Conservation (phyloP, 1,139 yeast genomes). For the Trichomonascaceae sp. region DNA sequence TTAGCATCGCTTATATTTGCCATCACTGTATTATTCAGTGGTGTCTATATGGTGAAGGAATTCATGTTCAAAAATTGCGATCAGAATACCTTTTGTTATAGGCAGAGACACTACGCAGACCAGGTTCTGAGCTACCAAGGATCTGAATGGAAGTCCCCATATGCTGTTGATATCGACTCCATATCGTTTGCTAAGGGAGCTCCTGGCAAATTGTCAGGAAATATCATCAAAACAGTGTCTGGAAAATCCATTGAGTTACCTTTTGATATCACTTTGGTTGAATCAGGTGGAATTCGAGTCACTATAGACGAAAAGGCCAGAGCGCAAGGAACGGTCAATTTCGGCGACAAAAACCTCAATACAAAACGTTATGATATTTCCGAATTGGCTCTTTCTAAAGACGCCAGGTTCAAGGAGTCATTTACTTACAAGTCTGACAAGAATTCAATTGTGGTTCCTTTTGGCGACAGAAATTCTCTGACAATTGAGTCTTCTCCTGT, state of each 20-base stretch:
- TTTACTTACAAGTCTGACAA: slow-evolving; percentile 8
- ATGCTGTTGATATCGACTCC: slow-evolving; percentile 44
- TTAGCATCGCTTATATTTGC: slow-evolving; percentile 9
- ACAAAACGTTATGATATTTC: slow-evolving; percentile 55
- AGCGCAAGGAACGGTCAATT: slow-evolving; percentile 31
- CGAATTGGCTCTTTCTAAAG: slow-evolving; percentile 50
- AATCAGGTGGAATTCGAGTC: slow-evolving; percentile 52
- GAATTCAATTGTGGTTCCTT: slow-evolving; percentile 19
- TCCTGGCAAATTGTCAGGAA: slow-evolving; percentile 32
- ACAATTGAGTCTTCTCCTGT: slow-evolving; percentile 47
- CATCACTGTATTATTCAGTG: slow-evolving; percentile 15
- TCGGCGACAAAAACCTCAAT: slow-evolving; percentile 24
- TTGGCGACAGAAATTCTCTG: slow-evolving; percentile 41
- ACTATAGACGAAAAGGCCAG: slow-evolving; percentile 56
- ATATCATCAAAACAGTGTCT: slow-evolving; percentile 37
- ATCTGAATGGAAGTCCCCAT: slow-evolving; percentile 37
- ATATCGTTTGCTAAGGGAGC: slow-evolving; percentile 23
- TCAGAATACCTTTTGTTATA: slow-evolving; percentile 76
- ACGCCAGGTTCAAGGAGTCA: neutral
- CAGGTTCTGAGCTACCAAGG: slow-evolving; percentile 32
- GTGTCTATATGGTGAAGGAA: slow-evolving; percentile 49
- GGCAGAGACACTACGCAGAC: slow-evolving; percentile 69
- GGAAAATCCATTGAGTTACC: slow-evolving; percentile 39
- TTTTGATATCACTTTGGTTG: slow-evolving; percentile 50
- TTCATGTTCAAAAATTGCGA: slow-evolving; percentile 74